A percentile compares a stretch with the other conserved stretches of the same genome.
Conservation (phyloP, 805 yeast genomes). For the Cyberlindnera sargentensis region DNA sequence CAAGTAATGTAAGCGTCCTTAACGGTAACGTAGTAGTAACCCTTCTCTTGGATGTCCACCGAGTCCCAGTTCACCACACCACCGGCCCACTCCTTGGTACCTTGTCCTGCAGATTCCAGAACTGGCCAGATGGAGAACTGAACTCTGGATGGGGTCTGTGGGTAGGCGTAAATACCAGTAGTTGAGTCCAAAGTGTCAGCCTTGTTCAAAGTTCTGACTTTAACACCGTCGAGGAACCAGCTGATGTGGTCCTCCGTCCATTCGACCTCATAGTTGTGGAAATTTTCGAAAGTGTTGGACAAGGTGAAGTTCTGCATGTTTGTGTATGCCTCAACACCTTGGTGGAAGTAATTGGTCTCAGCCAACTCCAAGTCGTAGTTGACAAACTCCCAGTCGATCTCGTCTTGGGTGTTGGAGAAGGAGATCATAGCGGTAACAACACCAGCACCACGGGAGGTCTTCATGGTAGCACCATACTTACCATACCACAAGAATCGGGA, state of each 20-base stretch:
- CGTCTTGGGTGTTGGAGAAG: constrained; percentile 82
- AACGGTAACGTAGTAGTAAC: constrained; percentile 70
- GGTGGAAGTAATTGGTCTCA: constrained; percentile 76
- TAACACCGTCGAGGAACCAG: constrained; percentile 70
- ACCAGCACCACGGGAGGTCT: constrained; percentile 71
- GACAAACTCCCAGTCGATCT: constrained; percentile 81
- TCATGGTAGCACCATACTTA: constrained; percentile 59
- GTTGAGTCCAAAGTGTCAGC: constrained; percentile 60
- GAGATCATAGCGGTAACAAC: constrained; percentile 82
- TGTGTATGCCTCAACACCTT: constrained; percentile 63
- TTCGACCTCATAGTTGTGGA: constrained; percentile 71
- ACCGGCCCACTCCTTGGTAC: constrained; percentile 84
- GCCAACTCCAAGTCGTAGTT: constrained; percentile 62
- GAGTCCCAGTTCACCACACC: constrained; percentile 81
- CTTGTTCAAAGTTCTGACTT: constrained; percentile 58
- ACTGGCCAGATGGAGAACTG: constrained; percentile 77
- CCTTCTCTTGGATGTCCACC: constrained; percentile 60
- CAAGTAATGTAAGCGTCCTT: constrained; percentile 56
- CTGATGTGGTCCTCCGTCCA: constrained; percentile 68
- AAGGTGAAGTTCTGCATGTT: constrained; percentile 41
- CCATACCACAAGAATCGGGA: constrained; percentile 87
- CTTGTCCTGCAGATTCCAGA: constrained; percentile 49
- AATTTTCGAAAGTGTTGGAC: constrained; percentile 53
- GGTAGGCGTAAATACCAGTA: constrained; percentile 47
- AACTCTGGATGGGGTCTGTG: constrained; percentile 70